Evolutionary conservation across 208 protist genomes (phyloP).

Genomic region (Leishmania aethiopica): DNA sequence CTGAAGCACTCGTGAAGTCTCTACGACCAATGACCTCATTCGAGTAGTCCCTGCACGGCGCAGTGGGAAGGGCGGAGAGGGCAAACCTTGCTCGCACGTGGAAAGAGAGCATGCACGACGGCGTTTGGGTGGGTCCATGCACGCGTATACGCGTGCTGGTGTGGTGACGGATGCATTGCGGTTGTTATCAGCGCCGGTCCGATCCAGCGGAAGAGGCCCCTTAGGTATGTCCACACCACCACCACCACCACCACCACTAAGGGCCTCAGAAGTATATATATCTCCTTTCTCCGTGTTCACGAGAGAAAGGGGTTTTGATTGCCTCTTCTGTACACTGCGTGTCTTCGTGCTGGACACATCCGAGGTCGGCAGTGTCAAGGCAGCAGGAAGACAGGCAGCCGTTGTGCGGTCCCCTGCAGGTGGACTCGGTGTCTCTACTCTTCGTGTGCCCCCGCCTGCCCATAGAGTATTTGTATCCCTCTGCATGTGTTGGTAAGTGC

Average conservation of each 20-base stretch:
- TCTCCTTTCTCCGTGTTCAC: background rate
- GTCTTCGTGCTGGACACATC: too few relatives aligned
- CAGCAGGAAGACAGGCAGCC: too few relatives aligned
- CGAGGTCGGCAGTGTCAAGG: too few relatives aligned
- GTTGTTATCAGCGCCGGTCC: background rate
- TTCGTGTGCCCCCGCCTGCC: background rate
- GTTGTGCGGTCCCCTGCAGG: background rate
- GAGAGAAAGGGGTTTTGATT: too few relatives aligned
- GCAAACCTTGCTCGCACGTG: background rate
- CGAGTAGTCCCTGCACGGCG: slow-evolving; percentile 16
- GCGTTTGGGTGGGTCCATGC: background rate
- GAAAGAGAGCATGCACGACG: background rate
- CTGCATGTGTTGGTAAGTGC: background rate
- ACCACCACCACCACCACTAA: background rate
- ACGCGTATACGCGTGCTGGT: background rate
- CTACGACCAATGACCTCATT: slow-evolving; percentile 44
- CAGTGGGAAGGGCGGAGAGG: background rate
- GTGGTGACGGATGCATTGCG: background rate
- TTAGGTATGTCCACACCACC: background rate
- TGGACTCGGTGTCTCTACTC: background rate
- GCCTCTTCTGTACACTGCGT: too few relatives aligned
- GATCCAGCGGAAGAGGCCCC: background rate
- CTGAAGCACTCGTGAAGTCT: slow-evolving; percentile 3
- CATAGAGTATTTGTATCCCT: background rate
- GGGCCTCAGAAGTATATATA: slow-evolving; percentile 6